A percentile compares a stretch with the other conserved stretches of the same genome.
Evolutionary conservation across 2,329 filamentous ascomycete species (phyloP).

Genomic region (Sporothrix luriei): DNA sequence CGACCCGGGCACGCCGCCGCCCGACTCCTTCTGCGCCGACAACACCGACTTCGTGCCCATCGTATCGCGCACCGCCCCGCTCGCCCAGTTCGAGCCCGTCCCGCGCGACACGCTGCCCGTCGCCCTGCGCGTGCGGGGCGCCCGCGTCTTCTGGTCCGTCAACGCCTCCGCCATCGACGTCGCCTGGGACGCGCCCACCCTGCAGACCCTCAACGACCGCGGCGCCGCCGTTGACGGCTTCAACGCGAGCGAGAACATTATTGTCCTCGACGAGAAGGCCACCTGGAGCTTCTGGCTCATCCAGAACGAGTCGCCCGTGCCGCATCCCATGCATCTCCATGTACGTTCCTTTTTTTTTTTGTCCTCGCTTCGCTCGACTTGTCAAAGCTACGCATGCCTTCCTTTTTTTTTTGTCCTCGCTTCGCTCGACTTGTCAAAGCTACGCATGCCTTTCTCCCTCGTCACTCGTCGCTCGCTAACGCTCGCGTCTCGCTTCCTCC

Average conservation of each 20-base stretch:
- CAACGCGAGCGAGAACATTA: conserved; percentile 13
- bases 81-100: conserved; percentile 30
- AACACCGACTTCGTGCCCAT: conserved; percentile 35
- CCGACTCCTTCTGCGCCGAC: conserved; percentile 35
- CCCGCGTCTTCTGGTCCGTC: conserved; percentile 40
- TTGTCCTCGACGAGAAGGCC: conserved; percentile 10
- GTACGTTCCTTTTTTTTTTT: conserved; percentile 31
- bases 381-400: no score
- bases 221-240: background rate
- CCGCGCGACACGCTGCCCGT: conserved; percentile 32
- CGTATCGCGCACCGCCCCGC: conserved; percentile 33
- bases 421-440: no score
- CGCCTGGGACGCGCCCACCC: conserved; percentile 45
- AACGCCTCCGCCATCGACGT: conserved; percentile 42
- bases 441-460: no score
- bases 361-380: background rate
- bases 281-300: conserved; percentile 44
- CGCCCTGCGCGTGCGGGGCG: conserved; percentile 40
- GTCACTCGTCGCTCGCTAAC: background rate
- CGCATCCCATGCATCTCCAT: conserved; percentile 39
- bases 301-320: conserved; percentile 39
- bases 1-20: conserved; percentile 38
- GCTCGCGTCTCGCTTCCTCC: background rate
- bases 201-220: conserved; percentile 41
- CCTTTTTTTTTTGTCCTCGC: conserved; percentile 6